Conservation (phyloP, 768 basidiomycete genomes). For the Suillus subalutaceus region DNA sequence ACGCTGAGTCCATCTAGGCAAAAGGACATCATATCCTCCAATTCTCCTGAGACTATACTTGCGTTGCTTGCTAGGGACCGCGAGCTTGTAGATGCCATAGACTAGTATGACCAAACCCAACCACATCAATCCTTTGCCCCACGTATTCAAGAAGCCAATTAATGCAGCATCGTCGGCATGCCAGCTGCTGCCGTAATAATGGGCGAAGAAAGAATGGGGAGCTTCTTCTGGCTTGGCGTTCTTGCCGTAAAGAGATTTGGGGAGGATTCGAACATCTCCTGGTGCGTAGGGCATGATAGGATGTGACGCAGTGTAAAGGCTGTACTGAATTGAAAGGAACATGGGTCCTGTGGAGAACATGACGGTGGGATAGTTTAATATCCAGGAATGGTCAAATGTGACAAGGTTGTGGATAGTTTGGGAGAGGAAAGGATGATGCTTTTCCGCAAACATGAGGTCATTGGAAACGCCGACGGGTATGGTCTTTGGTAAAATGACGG, state of each 20-base stretch:
- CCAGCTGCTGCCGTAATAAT: conserved; percentile 98
- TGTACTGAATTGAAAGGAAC: conserved; percentile 96
- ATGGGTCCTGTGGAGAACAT: conserved; percentile 99
- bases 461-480: conserved; percentile 98
- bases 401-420: conserved; percentile 91
- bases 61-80: conserved; percentile 60
- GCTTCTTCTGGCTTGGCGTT: conserved; percentile 84
- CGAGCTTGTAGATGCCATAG: conserved; percentile 62
- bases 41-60: conserved; percentile 61
- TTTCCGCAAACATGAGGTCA: conserved; percentile 92
- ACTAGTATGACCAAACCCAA: conserved; percentile 74
- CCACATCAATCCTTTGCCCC: conserved; percentile 91
- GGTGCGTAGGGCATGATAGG: conserved; percentile 53
- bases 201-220: conserved; percentile 92
- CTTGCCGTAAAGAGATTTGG: conserved; percentile 98
- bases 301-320: conserved; percentile 76
- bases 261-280: conserved; percentile 85
- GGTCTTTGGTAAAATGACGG: conserved; percentile 91
- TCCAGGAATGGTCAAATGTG: conserved; percentile 91
- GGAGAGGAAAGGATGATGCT: conserved; percentile 84
- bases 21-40: conserved; percentile 75
- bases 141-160: conserved; percentile 86
- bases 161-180: conserved; percentile 98
- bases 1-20: conserved; percentile 73
- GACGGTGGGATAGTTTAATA: conserved; percentile 98